Percentiles rank a stretch among this genome's conserved stretches.
Evolutionary conservation across 345 rosid genomes (phyloP).

Genomic region (Mercurialis annua): DNA sequence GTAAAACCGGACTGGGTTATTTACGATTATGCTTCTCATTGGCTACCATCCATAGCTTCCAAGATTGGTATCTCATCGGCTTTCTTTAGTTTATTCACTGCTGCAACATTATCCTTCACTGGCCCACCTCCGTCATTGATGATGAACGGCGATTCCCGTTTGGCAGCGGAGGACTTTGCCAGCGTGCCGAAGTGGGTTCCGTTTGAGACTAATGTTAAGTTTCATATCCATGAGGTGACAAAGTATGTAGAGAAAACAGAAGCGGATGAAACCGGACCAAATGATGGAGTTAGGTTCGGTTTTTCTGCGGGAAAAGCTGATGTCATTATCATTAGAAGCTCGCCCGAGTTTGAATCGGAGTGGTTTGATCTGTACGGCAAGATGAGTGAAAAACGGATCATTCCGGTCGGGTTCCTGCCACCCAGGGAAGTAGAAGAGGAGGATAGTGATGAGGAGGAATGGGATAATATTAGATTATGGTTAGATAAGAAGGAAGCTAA

Average conservation of each 20-base stretch:
- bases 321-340: conserved; percentile 39
- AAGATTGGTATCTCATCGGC: conserved; percentile 20
- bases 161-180: conserved; percentile 29
- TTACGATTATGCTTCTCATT: conserved; percentile 37
- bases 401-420: conserved; percentile 49
- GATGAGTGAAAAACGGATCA: conserved; percentile 34
- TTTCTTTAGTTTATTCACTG: conserved; percentile 31
- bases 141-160: conserved; percentile 10
- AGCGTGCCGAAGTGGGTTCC: conserved; percentile 31
- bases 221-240: conserved; percentile 28
- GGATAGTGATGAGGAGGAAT: conserved; percentile 13
- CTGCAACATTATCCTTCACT: not conserved
- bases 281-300: conserved; percentile 43
- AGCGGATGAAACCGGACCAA: conserved; percentile 36
- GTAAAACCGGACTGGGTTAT: conserved; percentile 39
- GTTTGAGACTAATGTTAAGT: conserved; percentile 21
- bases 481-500: conserved; percentile 29
- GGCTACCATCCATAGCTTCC: conserved; percentile 37
- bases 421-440: conserved; percentile 25
- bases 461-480: conserved; percentile 39
- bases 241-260: conserved; percentile 41
- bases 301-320: conserved; percentile 34
- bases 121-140: conserved; percentile 22
- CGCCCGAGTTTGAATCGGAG: conserved; percentile 44
- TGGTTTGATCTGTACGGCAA: conserved; percentile 40